Evolutionary conservation across 2,329 filamentous ascomycete species (phyloP), one percentile per base, ranked within the genome.

Genomic region (Claviceps pazoutovae): DNA sequence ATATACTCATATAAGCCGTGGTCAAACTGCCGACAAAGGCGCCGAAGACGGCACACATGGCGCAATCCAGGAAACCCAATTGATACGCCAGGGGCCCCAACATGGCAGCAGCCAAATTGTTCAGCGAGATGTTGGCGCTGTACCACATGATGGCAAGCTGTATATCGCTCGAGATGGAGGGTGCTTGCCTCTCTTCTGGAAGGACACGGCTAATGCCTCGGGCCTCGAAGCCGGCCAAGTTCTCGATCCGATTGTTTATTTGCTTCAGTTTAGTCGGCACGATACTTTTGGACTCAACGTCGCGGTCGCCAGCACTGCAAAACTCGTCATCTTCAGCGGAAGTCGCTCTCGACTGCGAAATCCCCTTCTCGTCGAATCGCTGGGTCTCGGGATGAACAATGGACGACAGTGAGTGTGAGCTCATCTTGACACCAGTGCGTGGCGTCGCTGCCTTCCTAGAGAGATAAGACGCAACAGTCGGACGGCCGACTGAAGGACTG

Each of bases 1-100:
- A 88, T 17, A 80, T 86, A 2, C 83, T 85, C 71, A 89, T 89
- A 67, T 83, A 88, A 61, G 79, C 84, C 16, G 88, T 85, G 0
- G 85, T 83, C 48, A 82, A 61, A 48, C 84, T 75, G n/a, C 83
- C 84, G 9, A 91, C 70, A 4, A 88, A 62, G 59, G 89, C 90
- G 70, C 90, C 78, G 68, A 89, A 86, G 50, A 91, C 65, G 54
- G 86, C 82, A 36, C 82, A 77, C 46, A 91, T 68, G 37, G 85
- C 79, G 7, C 82, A 80, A 60, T 91, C 87, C 48, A 83, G 71
- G 57, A 87, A 89, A 9, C 85, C 84, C 8, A 91, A 74, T 8
- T 67, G 66, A 66, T 88, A 90, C 23, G 86, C 67, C 8, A 80
- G 75, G n/a, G 80, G 74, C 1, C 78, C 82, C 5, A 86, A 75